These are phyloP conservation scores for Cadophora malorum DNA, from an alignment of 2,329 filamentous ascomycete genomes.

Conservation along the genomic window DNA sequence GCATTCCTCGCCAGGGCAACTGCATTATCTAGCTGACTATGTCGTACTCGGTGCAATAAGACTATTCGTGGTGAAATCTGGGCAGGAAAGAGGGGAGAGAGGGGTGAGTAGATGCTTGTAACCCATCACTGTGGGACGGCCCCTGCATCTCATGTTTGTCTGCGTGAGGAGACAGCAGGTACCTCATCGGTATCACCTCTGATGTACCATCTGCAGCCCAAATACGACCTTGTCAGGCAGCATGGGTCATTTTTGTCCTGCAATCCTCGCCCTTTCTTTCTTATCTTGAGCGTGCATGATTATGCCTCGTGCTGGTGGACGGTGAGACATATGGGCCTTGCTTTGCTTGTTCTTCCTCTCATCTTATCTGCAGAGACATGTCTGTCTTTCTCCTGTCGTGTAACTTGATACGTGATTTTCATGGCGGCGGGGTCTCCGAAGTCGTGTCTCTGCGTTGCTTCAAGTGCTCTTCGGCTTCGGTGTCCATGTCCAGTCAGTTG, in stretches of 20 bases:
- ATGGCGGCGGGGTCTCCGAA: not conserved
- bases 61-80: not conserved
- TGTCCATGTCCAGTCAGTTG: not conserved
- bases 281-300: not conserved
- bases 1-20: not conserved
- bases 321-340: conserved; percentile 1
- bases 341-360: not conserved
- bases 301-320: not conserved
- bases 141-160: conserved; percentile 8
- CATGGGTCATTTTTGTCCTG: not conserved
- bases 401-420: not conserved
- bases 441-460: not conserved
- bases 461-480: not conserved
- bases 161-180: not conserved
- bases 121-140: not conserved
- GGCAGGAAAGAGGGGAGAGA: not conserved
- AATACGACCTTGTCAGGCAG: not conserved
- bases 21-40: not conserved
- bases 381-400: not conserved
- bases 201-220: conserved; percentile 3
- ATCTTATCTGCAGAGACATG: not conserved
- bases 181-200: conserved; percentile 10
- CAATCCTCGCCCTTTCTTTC: not conserved
- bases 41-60: not conserved
- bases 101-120: not conserved